phyloP scores from a whole-genome alignment of 2,329 filamentous ascomycete genomes.

The Colletotrichum lentis region DNA sequence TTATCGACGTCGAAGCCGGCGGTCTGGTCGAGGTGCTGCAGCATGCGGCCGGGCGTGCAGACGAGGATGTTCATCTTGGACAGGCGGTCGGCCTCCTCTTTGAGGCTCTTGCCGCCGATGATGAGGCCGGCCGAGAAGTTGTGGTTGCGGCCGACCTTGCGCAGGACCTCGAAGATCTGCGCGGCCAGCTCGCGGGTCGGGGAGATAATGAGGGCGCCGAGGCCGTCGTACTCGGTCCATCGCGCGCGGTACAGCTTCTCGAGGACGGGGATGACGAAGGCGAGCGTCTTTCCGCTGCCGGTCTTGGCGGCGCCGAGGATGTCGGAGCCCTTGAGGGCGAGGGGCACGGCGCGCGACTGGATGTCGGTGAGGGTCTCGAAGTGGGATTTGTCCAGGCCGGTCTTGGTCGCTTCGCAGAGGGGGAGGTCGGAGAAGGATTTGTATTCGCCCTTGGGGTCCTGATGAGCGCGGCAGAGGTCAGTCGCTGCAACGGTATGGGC shows the following conservation, averaged over 20 bases:
- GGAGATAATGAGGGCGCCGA: constrained; percentile 91
- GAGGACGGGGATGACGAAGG: constrained; percentile 89
- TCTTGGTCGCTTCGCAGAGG: constrained; percentile 79
- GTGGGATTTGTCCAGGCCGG: constrained; percentile 84
- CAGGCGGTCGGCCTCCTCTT: constrained; percentile 85
- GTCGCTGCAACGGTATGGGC: too few species aligned
- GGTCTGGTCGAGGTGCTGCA: constrained; percentile 96
- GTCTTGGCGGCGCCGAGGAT: constrained; percentile 96
- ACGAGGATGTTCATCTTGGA: constrained; percentile 96
- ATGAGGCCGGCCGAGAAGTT: constrained; percentile 90
- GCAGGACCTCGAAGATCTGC: constrained; percentile 93
- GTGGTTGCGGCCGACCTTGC: constrained; percentile 89
- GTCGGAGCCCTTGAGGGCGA: constrained; percentile 84
- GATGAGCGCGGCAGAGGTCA: background rate
- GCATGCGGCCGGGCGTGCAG: constrained; percentile 91
- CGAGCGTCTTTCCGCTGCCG: constrained; percentile 92
- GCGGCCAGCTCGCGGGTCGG: constrained; percentile 95
- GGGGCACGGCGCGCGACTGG: constrained; percentile 86
- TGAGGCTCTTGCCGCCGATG: constrained; percentile 90
- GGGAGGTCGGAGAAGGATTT: constrained; percentile 85
- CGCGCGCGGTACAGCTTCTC: constrained; percentile 89
- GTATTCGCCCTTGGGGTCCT: constrained; percentile 69
- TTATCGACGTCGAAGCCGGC: constrained; percentile 89
- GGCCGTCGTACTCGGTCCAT: constrained; percentile 90
- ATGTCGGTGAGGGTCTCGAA: constrained; percentile 92